These are phyloP conservation scores for Breviolum minutum DNA, from an alignment of 73 alveolate species.

Conservation along the genomic window DNA sequence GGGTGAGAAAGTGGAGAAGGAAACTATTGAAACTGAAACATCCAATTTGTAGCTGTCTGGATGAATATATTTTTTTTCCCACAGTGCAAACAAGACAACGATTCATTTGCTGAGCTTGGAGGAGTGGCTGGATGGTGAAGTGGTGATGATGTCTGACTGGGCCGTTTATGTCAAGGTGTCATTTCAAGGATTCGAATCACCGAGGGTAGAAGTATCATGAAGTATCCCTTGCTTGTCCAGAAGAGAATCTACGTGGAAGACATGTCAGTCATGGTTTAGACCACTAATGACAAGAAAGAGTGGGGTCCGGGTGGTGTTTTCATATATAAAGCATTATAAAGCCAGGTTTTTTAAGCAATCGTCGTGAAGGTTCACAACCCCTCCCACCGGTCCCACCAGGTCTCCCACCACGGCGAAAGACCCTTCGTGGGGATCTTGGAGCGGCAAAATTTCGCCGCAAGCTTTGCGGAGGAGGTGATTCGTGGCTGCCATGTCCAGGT, in stretches of 20 bases:
- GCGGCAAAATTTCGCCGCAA: not conserved
- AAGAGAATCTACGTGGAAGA: not conserved
- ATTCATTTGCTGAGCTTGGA: not conserved
- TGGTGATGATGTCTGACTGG: conserved; percentile 92
- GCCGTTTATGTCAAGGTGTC: conserved; percentile 61
- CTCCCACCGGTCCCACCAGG: too few species aligned
- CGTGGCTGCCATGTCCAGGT: conserved; percentile 55
- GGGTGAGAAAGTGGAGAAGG: too few species aligned
- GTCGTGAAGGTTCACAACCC: too few species aligned
- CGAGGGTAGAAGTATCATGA: not conserved
- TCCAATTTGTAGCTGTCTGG: not conserved
- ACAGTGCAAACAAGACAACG: too few species aligned
- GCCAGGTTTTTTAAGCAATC: too few species aligned
- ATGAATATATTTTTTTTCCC: not conserved
- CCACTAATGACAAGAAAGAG: too few species aligned
- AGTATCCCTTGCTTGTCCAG: not conserved
- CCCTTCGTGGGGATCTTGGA: conserved; percentile 54
- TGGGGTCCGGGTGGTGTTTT: too few species aligned
- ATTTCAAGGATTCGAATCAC: too few species aligned
- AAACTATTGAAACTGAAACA: too few species aligned
- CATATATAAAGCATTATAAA: too few species aligned
- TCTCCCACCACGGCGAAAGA: not conserved
- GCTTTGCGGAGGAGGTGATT: conserved; percentile 57
- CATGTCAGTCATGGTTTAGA: not conserved
- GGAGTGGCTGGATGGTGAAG: conserved; percentile 77